Base-by-base conservation (phyloP, 257 asterid species). In the Gentiana straminea region DNA sequence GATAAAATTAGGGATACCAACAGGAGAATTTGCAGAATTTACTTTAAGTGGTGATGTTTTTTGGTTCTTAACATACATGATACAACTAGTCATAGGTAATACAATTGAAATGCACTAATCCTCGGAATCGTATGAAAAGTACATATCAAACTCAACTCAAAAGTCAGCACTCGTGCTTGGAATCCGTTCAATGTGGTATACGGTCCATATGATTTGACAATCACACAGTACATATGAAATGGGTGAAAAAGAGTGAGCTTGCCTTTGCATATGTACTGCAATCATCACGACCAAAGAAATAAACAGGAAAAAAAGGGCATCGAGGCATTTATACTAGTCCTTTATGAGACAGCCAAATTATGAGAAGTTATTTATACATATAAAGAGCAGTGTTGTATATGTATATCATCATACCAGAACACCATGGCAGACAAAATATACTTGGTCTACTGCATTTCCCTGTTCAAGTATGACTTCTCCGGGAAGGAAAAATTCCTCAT, bases 401-500 rank as follows among this genome's bases (percentile, higher is more conserved):
- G 35, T 12, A n/a, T 59, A 5, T 3, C 73, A 5, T 77, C 73
- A 5, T 77, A 80, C 92, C 91, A 82, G 68, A 64, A 72, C 78
- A 58, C 91, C 91, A 41, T 84, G 71, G 68, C 78, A 74, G 43
- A 82, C 74, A 63, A 82, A 73, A 62, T 84, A 81, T 49, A 82
- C 78, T 52, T 84, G 91, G 65, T 84, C 86, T 3, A 79, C 65
- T 8, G 54, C 58, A 53, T 53, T 56, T 57, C 88, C 87, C 69
- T 77, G 79, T 68, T 84, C 90, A 32, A 81, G 51, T 33, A 84
- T 66, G 64, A 77, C 77, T 78, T 82, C 87, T 62, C 86, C 88
- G 1, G 87, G 94, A 66, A 82, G 91, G 66, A 79, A 84, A 64
- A 65, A 73, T 66, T 84, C 91, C 65, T 84, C 91, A 34, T 84